A percentile compares a stretch with the other conserved stretches of the same genome.
phyloP scores from a whole-genome alignment of 2,329 filamentous ascomycete species.

The Pleoardoris graminearum region DNA sequence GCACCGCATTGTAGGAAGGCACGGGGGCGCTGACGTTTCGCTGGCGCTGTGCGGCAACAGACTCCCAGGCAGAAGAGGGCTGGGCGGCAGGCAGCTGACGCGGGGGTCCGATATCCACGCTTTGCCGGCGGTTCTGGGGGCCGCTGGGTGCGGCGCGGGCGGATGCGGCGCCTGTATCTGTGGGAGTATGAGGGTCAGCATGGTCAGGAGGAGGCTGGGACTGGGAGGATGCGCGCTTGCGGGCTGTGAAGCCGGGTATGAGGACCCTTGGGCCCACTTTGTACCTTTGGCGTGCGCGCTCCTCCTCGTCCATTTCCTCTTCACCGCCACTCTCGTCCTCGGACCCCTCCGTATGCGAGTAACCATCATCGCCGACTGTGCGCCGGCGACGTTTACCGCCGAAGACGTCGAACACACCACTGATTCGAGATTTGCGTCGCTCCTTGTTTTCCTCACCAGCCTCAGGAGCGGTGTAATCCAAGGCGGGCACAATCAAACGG shows the following conservation, averaged over 20 bases:
- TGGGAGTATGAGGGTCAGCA: slow-evolving; percentile 23
- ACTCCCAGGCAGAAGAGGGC: slow-evolving; percentile 29
- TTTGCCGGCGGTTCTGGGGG: slow-evolving; percentile 26
- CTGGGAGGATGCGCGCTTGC: slow-evolving; percentile 26
- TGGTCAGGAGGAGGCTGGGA: slow-evolving; percentile 22
- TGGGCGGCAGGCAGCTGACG: slow-evolving; percentile 9
- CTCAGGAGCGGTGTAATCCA: slow-evolving; percentile 54
- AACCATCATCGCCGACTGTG: slow-evolving; percentile 40
- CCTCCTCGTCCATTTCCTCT: slow-evolving; percentile 38
- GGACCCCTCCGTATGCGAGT: slow-evolving; percentile 28
- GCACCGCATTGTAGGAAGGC: slow-evolving; percentile 19
- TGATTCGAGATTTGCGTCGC: slow-evolving; percentile 29
- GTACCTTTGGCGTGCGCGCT: slow-evolving; percentile 36
- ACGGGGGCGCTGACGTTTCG: slow-evolving; percentile 36
- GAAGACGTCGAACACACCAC: slow-evolving; percentile 34
- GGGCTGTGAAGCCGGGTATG: slow-evolving; percentile 33
- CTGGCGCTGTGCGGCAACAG: slow-evolving; percentile 23
- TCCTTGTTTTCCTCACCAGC: slow-evolving; percentile 21
- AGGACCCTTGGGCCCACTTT: slow-evolving; percentile 40
- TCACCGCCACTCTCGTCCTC: slow-evolving; percentile 32
- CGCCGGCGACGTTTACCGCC: slow-evolving; percentile 22
- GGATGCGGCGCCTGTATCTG: background rate
- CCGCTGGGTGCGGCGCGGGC: slow-evolving; percentile 3
- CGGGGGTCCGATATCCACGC: slow-evolving; percentile 19
- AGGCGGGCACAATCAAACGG: slow-evolving; percentile 77